Percentiles rank a stretch among this genome's conserved stretches.
Evolutionary conservation across 1,284 basidiomycete species (phyloP).

Genomic region (Leccinum pachyderme): DNA sequence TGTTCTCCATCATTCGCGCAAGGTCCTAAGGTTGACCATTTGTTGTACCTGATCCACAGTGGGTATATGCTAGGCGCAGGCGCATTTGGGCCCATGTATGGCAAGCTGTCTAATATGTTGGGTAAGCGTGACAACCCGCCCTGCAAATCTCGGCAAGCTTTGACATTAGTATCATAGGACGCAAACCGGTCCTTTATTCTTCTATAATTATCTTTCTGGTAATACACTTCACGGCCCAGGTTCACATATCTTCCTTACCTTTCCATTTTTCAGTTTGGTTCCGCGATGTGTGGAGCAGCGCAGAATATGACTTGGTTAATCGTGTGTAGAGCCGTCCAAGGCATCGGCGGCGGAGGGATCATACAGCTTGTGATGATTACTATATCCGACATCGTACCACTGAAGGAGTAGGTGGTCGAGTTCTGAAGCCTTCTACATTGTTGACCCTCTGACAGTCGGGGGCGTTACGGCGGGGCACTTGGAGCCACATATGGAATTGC

Average conservation of each 20-base stretch:
- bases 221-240: constrained; percentile 9
- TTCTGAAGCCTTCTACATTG: not conserved
- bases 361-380: constrained; percentile 68
- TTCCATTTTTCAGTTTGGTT: constrained; percentile 53
- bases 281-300: constrained; percentile 79
- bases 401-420: constrained; percentile 57
- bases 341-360: constrained; percentile 80
- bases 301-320: constrained; percentile 76
- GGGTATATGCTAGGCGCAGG: constrained; percentile 73
- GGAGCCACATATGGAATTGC: constrained; percentile 83
- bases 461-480: constrained; percentile 69
- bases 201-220: constrained; percentile 74
- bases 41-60: constrained; percentile 32
- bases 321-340: constrained; percentile 75
- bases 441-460: constrained; percentile 48
- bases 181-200: constrained; percentile 73
- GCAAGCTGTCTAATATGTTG: constrained; percentile 70
- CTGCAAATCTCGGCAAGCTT: not conserved
- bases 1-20: constrained; percentile 14
- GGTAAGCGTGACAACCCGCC: constrained; percentile 26
- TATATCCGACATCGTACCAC: constrained; percentile 76
- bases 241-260: not conserved
- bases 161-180: constrained; percentile 40
- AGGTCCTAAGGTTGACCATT: not conserved
- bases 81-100: constrained; percentile 70